Percentiles rank a stretch among this genome's conserved stretches.
These are phyloP conservation scores for grape (Vitis vinifera) DNA, from an alignment of 164 flowering plant species.

Conservation along the genomic window DNA sequence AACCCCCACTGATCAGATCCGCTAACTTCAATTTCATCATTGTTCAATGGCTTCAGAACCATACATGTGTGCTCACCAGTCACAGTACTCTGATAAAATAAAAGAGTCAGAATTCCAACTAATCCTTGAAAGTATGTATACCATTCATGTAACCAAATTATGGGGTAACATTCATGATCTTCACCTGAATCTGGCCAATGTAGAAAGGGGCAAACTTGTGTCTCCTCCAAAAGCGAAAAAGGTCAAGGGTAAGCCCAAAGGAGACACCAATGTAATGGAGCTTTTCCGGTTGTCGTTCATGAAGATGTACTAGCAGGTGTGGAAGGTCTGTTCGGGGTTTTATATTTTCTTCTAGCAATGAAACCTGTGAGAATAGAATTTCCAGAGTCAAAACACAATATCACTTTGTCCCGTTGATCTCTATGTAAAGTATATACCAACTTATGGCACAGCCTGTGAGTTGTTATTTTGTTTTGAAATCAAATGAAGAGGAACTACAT, in stretches of 20 bases:
- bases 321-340: conserved; percentile 84
- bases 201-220: conserved; percentile 92
- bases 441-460: too few species aligned
- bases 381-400: conserved; percentile 3
- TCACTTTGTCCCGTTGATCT: too few species aligned
- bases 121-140: not conserved
- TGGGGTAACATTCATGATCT: conserved; percentile 17
- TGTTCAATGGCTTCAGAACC: conserved; percentile 78
- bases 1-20: conserved; percentile 67
- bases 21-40: conserved; percentile 67
- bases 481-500: too few species aligned
- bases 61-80: conserved; percentile 98
- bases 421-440: too few species aligned
- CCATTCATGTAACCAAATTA: not conserved
- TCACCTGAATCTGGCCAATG: conserved; percentile 77
- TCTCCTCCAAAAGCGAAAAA: conserved; percentile 88
- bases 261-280: conserved; percentile 96
- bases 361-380: conserved; percentile 46
- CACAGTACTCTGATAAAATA: conserved; percentile 59
- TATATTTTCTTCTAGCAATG: conserved; percentile 80
- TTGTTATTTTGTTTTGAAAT: too few species aligned
- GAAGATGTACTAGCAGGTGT: conserved; percentile 78
- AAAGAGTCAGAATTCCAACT: conserved; percentile 10
- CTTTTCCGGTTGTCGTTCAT: conserved; percentile 81
- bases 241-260: conserved; percentile 91